phyloP scores from a whole-genome alignment of 2,329 filamentous ascomycete species.

The Neurospora sp. region DNA sequence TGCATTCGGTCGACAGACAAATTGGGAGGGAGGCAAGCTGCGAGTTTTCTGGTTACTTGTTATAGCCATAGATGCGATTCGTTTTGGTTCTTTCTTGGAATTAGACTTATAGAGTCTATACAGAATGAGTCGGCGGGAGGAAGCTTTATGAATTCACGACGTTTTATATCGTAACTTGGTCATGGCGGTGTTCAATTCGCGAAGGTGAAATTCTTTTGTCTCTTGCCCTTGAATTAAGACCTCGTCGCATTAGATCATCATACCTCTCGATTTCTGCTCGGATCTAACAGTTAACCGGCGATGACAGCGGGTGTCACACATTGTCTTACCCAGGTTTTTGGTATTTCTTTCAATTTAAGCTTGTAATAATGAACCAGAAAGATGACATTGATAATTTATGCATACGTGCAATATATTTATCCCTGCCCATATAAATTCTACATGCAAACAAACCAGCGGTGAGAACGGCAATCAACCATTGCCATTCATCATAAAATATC shows the following conservation, averaged over 20 bases:
- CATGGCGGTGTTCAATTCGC: not conserved
- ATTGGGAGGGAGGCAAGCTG: not conserved
- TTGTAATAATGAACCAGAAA: not conserved
- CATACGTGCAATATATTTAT: not conserved
- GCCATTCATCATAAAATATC: not conserved
- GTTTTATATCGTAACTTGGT: not conserved
- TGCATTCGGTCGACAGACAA: not conserved
- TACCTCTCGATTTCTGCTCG: not conserved
- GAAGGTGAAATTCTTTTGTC: not conserved
- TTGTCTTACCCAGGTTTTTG: not conserved
- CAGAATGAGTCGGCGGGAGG: not conserved
- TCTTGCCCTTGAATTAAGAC: not conserved
- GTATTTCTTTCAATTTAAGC: not conserved
- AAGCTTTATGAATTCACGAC: not conserved
- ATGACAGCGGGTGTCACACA: not conserved
- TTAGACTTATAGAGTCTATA: not conserved
- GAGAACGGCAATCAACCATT: not conserved
- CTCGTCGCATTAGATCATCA: not conserved
- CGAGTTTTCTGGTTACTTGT: not conserved
- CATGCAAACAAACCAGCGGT: not conserved
- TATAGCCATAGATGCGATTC: not conserved
- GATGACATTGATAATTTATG: not conserved
- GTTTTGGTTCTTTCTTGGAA: not conserved
- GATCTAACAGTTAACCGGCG: not conserved
- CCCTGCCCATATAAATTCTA: not conserved